phyloP scores from a whole-genome alignment of 1,284 basidiomycete species.

The Erythrobasidium hasegawianum region DNA sequence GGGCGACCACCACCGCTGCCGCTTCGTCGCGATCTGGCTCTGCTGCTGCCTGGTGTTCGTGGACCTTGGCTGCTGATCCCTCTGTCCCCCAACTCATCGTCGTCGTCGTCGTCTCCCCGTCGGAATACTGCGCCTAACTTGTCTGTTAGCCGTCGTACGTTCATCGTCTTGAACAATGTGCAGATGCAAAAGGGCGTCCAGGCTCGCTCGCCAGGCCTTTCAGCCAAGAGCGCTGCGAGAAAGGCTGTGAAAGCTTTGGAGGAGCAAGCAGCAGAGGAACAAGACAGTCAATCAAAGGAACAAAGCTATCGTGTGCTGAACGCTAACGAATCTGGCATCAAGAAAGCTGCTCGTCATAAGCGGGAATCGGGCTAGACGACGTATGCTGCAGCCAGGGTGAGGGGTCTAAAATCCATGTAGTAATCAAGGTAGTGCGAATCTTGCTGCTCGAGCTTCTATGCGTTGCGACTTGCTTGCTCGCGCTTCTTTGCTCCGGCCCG shows the following conservation, averaged over 20 bases:
- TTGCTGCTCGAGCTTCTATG: too few relatives aligned
- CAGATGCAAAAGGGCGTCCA: neutral
- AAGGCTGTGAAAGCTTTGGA: neutral
- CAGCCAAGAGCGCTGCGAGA: neutral
- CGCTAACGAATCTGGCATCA: too few relatives aligned
- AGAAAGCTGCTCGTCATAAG: too few relatives aligned
- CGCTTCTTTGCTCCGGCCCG: neutral
- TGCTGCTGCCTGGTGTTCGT: conserved; percentile 8
- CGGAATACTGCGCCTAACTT: conserved; percentile 16
- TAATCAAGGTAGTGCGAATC: too few relatives aligned
- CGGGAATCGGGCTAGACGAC: too few relatives aligned
- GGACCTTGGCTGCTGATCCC: neutral
- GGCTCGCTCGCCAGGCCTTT: too few relatives aligned
- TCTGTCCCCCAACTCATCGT: conserved; percentile 6
- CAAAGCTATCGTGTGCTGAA: too few relatives aligned
- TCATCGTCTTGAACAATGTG: too few relatives aligned
- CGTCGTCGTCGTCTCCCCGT: neutral
- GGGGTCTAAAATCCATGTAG: too few relatives aligned
- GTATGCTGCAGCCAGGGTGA: too few relatives aligned
- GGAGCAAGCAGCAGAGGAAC: too few relatives aligned
- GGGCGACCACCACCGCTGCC: neutral
- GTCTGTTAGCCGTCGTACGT: conserved; percentile 1
- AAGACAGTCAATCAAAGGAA: too few relatives aligned
- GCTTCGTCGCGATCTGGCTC: conserved; percentile 6
- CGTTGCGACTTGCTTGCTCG: neutral